phyloP scores from a whole-genome alignment of 2,329 filamentous ascomycete species.

The Pseudocercospora fijiensis region DNA sequence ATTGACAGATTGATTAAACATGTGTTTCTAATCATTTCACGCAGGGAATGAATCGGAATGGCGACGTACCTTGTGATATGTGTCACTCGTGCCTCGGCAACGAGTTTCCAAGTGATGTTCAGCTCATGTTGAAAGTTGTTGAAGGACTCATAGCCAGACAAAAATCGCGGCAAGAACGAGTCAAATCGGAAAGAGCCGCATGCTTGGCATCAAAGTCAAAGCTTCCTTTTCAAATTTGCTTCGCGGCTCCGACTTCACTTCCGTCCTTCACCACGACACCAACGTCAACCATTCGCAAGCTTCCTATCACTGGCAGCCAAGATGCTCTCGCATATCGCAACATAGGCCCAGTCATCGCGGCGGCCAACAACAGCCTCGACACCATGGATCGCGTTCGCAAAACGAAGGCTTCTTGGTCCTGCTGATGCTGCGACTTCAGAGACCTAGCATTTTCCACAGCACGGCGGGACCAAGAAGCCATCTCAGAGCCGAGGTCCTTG shows the following conservation, averaged over 20 bases:
- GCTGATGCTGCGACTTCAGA: neutral
- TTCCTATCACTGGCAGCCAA: neutral
- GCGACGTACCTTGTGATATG: slow-evolving; percentile 13
- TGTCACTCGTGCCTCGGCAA: slow-evolving; percentile 11
- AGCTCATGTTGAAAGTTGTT: slow-evolving; percentile 21
- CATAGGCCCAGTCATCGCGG: neutral
- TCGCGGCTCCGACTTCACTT: neutral
- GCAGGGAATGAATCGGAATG: too few species aligned
- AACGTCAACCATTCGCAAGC: neutral
- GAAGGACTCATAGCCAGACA: neutral
- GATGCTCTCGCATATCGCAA: neutral
- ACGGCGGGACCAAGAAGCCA: neutral
- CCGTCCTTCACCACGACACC: neutral
- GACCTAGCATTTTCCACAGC: neutral
- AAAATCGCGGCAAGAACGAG: neutral
- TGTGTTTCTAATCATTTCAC: slow-evolving; percentile 59
- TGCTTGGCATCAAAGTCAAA: neutral
- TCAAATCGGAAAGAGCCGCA: neutral
- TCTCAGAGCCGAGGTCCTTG: neutral
- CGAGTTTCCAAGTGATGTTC: slow-evolving; percentile 14
- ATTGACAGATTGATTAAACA: slow-evolving; percentile 71
- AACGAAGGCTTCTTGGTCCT: neutral
- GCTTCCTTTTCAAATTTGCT: neutral
- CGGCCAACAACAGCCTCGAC: neutral
- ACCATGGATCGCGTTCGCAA: neutral